Percentiles rank a stretch among this genome's conserved stretches.
Conservation (phyloP, 257 asterid genomes). For the Nicotiana knightiana region DNA sequence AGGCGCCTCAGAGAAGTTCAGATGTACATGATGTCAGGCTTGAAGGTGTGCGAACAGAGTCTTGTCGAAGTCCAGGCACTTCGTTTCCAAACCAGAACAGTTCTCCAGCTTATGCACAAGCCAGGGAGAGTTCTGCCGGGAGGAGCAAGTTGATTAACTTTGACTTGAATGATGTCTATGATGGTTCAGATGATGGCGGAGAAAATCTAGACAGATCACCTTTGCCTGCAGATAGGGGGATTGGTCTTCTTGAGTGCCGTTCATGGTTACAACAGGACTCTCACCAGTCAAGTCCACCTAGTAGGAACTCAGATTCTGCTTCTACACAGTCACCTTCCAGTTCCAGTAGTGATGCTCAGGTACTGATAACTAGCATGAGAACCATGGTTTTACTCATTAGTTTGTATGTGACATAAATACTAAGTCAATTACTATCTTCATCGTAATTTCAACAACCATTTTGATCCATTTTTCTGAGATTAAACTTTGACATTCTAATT, state of each 20-base stretch:
- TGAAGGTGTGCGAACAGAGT: constrained; percentile 24
- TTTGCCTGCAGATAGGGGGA: constrained; percentile 6
- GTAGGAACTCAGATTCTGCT: constrained; percentile 74
- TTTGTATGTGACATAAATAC: background rate
- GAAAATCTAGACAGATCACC: constrained; percentile 54
- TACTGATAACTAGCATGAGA: constrained; percentile 9
- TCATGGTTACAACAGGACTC: constrained; percentile 70
- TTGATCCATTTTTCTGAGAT: background rate
- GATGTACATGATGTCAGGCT: constrained; percentile 11
- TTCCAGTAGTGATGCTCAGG: constrained; percentile 79
- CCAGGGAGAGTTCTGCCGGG: constrained; percentile 40
- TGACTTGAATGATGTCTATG: constrained; percentile 65
- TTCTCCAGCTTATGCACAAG: constrained; percentile 42
- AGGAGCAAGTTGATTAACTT: constrained; percentile 56
- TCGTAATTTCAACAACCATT: background rate
- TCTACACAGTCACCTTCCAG: constrained; percentile 81
- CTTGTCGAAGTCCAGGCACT: constrained; percentile 40
- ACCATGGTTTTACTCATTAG: background rate
- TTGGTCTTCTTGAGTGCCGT: constrained; percentile 22
- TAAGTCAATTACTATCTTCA: background rate
- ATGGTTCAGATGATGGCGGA: constrained; percentile 62
- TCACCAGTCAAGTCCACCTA: constrained; percentile 74
- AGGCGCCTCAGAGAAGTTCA: constrained; percentile 25
- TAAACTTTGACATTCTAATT: background rate
- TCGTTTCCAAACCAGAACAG: constrained; percentile 22